Evolutionary conservation across 2,329 filamentous ascomycete genomes (phyloP).

Genomic region (Phialocephala subalpina): DNA sequence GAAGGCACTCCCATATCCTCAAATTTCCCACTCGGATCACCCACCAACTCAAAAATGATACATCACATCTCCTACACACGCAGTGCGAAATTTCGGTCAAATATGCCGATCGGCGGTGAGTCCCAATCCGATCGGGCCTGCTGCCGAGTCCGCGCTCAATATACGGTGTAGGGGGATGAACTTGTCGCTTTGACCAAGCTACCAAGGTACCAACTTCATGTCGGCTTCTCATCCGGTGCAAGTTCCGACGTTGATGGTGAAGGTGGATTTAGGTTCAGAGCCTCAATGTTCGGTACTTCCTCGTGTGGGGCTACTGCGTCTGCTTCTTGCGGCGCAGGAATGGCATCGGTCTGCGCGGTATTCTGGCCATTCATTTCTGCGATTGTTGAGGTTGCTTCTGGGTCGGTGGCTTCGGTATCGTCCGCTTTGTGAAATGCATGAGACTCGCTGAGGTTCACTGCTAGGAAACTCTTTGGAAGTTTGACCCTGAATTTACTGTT

Average conservation of each 20-base stretch:
- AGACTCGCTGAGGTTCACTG: slow-evolving; percentile 46
- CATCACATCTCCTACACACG: not conserved
- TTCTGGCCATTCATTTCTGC: not conserved
- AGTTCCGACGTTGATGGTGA: not conserved
- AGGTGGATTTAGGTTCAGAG: not conserved
- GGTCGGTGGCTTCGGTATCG: slow-evolving; percentile 19
- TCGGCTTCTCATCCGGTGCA: not conserved
- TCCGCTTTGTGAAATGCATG: slow-evolving; percentile 46
- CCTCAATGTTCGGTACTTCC: slow-evolving; percentile 1
- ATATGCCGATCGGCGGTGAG: slow-evolving; percentile 2
- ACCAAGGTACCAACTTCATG: not conserved
- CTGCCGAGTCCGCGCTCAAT: not conserved
- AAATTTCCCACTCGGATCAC: not conserved
- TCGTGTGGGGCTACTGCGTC: not conserved
- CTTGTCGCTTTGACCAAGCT: not conserved
- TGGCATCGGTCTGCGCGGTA: not conserved
- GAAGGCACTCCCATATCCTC: not conserved
- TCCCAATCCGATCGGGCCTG: not conserved
- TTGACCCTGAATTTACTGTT: slow-evolving; percentile 39
- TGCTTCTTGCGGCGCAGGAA: not conserved
- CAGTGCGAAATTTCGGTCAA: not conserved
- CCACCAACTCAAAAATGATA: slow-evolving; percentile 2
- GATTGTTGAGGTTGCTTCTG: slow-evolving; percentile 1
- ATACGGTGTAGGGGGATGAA: not conserved
- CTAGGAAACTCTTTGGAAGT: slow-evolving; percentile 46